A percentile compares a stretch with the other conserved stretches of the same genome.
These are phyloP conservation scores for Microascus cirrosus DNA, from an alignment of 2,329 filamentous ascomycete species.

Conservation along the genomic window DNA sequence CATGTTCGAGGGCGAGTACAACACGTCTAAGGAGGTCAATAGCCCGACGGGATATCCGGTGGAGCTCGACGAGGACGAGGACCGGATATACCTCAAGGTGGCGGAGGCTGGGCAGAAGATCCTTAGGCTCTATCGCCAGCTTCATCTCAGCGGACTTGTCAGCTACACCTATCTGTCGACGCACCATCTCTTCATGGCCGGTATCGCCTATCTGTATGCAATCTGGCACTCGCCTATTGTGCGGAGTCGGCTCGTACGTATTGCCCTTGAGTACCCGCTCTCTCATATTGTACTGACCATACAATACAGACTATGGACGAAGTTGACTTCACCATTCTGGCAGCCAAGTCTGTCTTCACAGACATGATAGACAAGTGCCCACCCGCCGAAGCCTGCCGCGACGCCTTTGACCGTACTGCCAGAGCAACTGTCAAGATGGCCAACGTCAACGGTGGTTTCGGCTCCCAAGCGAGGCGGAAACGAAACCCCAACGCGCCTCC, in stretches of 20 bases:
- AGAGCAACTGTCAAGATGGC: constrained; percentile 95
- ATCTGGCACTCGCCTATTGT: constrained; percentile 94
- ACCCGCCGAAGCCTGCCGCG: constrained; percentile 84
- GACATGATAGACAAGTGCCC: constrained; percentile 93
- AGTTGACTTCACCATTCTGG: constrained; percentile 92
- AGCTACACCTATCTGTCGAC: constrained; percentile 96
- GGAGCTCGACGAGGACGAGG: constrained; percentile 70
- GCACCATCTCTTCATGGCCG: constrained; percentile 94
- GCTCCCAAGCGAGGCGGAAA: constrained; percentile 22
- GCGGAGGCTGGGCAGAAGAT: constrained; percentile 93
- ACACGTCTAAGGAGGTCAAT: constrained; percentile 52
- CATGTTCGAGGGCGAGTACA: constrained; percentile 70
- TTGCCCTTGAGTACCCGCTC: not conserved
- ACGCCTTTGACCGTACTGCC: constrained; percentile 90
- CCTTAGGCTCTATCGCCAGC: constrained; percentile 76
- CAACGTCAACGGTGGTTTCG: constrained; percentile 75
- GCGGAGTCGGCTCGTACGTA: constrained; percentile 70
- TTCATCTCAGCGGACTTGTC: constrained; percentile 79
- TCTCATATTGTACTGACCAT: constrained; percentile 13
- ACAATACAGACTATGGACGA: constrained; percentile 68
- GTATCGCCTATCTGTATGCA: constrained; percentile 90
- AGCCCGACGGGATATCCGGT: constrained; percentile 49
- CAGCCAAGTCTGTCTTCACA: constrained; percentile 82
- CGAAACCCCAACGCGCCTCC: constrained; percentile 9
- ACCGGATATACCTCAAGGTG: constrained; percentile 85